These are phyloP conservation scores for Escovopsis sp. DNA, from an alignment of 2,329 filamentous ascomycete species.

Conservation along the genomic window DNA sequence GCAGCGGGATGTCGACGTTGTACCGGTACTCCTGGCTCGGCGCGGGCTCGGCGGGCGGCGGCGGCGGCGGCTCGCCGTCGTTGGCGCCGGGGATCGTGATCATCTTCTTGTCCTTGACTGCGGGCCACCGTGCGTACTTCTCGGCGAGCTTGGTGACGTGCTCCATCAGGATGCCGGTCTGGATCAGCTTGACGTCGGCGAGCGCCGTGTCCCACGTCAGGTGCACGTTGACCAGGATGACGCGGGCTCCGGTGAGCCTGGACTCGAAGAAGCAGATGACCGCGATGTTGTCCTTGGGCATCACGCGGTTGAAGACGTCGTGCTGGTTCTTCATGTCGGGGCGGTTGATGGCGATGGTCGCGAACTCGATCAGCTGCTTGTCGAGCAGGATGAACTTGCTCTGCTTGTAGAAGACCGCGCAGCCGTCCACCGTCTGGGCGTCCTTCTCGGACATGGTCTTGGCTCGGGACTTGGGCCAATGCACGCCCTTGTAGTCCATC, in stretches of 20 bases:
- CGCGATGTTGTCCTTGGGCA: constrained; percentile 96
- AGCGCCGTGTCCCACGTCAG: constrained; percentile 86
- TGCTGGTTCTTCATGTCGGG: constrained; percentile 96
- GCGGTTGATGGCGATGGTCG: constrained; percentile 79
- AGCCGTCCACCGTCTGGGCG: constrained; percentile 82
- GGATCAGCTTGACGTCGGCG: constrained; percentile 90
- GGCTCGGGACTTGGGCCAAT: constrained; percentile 79
- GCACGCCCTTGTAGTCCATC: constrained; percentile 84
- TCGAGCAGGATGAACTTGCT: constrained; percentile 90
- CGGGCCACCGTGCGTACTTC: constrained; percentile 64
- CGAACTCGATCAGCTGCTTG: constrained; percentile 88
- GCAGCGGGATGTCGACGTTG: constrained; percentile 74
- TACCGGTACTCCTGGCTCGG: constrained; percentile 78
- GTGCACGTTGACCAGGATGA: constrained; percentile 90
- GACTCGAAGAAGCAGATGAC: constrained; percentile 90
- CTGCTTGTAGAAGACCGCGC: constrained; percentile 91
- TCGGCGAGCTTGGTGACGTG: constrained; percentile 76
- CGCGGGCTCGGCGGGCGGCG: constrained; percentile 48
- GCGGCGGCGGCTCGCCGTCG: constrained; percentile 32
- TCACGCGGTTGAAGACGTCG: constrained; percentile 95
- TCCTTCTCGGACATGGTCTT: constrained; percentile 87
- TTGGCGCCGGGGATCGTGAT: constrained; percentile 29
- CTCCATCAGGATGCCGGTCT: constrained; percentile 91
- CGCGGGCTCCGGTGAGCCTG: constrained; percentile 69
- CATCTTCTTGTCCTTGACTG: constrained; percentile 67